Conservation (phyloP, 83 land plant species). For the Isoetes engelmannii region DNA sequence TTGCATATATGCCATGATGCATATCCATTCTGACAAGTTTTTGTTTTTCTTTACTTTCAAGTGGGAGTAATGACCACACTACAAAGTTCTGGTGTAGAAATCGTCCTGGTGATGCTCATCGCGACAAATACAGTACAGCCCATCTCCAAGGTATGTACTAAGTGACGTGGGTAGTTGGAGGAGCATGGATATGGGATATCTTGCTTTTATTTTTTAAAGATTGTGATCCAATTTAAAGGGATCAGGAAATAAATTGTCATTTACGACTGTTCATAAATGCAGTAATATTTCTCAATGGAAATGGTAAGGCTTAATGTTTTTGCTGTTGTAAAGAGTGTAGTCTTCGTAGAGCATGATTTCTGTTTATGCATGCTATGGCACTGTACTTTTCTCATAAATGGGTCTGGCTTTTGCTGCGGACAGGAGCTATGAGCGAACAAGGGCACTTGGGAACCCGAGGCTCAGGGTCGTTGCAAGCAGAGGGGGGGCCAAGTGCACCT, state of each 20-base stretch:
- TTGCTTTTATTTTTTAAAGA: background rate
- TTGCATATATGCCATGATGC: background rate
- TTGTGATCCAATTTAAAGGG: background rate
- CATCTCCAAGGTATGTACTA: conserved; percentile 26
- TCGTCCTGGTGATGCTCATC: conserved; percentile 85
- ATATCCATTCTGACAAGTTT: background rate
- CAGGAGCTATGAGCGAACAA: conserved; percentile 70
- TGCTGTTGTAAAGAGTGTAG: background rate
- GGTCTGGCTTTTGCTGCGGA: background rate
- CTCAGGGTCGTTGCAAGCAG: conserved; percentile 31
- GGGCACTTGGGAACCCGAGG: conserved; percentile 35
- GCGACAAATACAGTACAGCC: conserved; percentile 49
- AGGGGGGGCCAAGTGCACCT: conserved; percentile 60
- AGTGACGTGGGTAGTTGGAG: background rate
- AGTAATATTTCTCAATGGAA: background rate
- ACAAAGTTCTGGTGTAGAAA: conserved; percentile 99
- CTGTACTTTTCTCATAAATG: background rate
- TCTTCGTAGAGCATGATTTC: background rate
- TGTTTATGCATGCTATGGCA: background rate
- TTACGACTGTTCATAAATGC: background rate
- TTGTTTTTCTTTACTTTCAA: conserved; percentile 23
- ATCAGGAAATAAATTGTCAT: background rate
- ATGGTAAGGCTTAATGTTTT: background rate
- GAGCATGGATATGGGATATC: background rate
- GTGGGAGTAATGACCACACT: conserved; percentile 98